These are phyloP conservation scores for Cutaneotrichosporon sp. DNA, from an alignment of 1,284 basidiomycete genomes.

Conservation along the genomic window DNA sequence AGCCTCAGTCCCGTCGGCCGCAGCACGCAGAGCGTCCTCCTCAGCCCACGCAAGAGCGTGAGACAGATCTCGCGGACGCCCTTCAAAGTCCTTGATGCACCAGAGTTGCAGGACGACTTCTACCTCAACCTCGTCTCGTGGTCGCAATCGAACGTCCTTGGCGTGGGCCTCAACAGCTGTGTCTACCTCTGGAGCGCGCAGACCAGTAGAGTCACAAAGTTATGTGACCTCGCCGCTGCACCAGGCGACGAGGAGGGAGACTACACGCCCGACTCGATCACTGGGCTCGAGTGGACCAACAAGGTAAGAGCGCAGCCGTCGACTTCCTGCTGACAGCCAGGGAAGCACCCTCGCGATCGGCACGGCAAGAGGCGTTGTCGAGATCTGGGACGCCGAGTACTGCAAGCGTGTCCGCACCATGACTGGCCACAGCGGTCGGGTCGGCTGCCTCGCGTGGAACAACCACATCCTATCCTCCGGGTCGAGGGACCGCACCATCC, in stretches of 20 bases:
- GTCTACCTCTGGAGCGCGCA: conserved; percentile 98
- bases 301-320: conserved; percentile 58
- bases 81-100: conserved; percentile 95
- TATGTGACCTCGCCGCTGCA: conserved; percentile 71
- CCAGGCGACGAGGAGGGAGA: conserved; percentile 23
- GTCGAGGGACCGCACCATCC: conserved; percentile 85
- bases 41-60: conserved; percentile 77
- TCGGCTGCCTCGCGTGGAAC: conserved; percentile 95
- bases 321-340: conserved; percentile 49
- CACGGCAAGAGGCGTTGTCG: conserved; percentile 79
- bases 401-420: conserved; percentile 75
- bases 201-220: conserved; percentile 85
- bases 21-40: conserved; percentile 77
- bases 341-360: conserved; percentile 90
- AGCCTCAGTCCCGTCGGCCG: conserved; percentile 86
- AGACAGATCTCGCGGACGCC: conserved; percentile 91
- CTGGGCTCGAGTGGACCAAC: conserved; percentile 89
- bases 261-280: conserved; percentile 65
- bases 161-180: conserved; percentile 86
- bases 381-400: conserved; percentile 92
- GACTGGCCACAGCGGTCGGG: conserved; percentile 81
- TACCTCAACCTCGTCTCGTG: conserved; percentile 98
- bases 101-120: conserved; percentile 95
- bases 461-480: conserved; percentile 84
- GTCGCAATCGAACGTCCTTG: conserved; percentile 91